Evolutionary conservation across 1,284 basidiomycete species (phyloP).

Genomic region (Coriolopsis trogii): DNA sequence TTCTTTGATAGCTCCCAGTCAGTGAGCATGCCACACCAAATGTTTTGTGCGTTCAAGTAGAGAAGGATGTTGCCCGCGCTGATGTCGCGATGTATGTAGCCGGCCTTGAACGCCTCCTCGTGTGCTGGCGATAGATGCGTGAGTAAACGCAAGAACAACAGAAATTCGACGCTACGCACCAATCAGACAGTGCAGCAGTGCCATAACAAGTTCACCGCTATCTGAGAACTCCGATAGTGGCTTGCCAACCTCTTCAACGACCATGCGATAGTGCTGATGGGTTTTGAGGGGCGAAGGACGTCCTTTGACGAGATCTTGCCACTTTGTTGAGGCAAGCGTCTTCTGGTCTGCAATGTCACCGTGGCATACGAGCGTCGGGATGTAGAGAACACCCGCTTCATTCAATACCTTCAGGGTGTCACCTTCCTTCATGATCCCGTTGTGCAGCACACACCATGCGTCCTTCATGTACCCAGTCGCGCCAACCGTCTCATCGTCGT

Average conservation of each 20-base stretch:
- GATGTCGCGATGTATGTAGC: conserved; percentile 9
- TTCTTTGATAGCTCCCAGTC: conserved; percentile 5
- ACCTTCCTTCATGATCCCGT: background rate
- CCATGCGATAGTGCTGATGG: conserved; percentile 5
- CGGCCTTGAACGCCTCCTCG: background rate
- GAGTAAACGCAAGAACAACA: background rate
- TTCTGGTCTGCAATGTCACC: background rate
- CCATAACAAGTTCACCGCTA: background rate
- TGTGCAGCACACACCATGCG: conserved; percentile 2
- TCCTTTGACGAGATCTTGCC: background rate
- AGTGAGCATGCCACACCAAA: conserved; percentile 1
- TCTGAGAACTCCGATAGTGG: background rate
- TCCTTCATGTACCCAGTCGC: conserved; percentile 13
- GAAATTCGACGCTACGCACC: background rate
- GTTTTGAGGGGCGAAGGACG: background rate
- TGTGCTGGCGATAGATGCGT: background rate
- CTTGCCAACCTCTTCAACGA: conserved; percentile 3
- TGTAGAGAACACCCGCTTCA: background rate
- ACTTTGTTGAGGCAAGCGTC: background rate
- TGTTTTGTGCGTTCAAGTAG: background rate
- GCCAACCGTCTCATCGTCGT: background rate
- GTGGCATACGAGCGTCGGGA: conserved; percentile 7
- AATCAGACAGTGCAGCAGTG: background rate
- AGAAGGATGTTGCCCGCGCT: conserved; percentile 12
- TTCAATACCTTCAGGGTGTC: background rate